Base-by-base conservation (phyloP, 164 flowering plant species). In the Santalum album region DNA sequence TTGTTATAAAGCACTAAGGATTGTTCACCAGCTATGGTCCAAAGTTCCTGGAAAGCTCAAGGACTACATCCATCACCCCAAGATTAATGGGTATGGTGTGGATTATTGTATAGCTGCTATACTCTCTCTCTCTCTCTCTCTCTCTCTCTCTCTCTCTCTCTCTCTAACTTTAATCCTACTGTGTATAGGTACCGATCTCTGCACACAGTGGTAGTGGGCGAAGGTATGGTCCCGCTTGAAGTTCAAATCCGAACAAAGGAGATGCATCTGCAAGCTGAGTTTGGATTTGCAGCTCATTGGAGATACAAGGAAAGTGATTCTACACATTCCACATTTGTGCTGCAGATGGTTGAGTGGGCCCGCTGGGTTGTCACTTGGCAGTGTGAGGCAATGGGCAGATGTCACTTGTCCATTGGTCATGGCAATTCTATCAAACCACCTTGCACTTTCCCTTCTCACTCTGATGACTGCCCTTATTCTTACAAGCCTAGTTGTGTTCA, bases 261-360 rank as follows among this genome's bases (percentile, higher is more conserved):
- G 58, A 92, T 92, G 99, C 96, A 92, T 68, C 61, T 77, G 47
- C 94, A 89, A 51, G 96, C 99, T 7, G 99, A 92, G 69, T 83
- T 71, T 77, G 99, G 99, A 47, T 76, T 92, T 73, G 99, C 99
- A 21, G 94, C 99, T 51, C 99, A 92, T 54, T 92, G 99, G 99
- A 84, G 91, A 60, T 92, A 92, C 75, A 92, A 92, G 67, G 99
- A 92, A 67, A 84, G 88, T 51, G 96, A 80, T 50, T 68, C 82
- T 54, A 54, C 74, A 64, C 72, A 84, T 62, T 76, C 96, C 1
- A 73, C 85, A 1, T 92, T 70, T 68, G 90, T 86, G 66, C 84
- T 89, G 67, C 95, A 89, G 62, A 89, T 84, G 99, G 96, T 92
- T 53, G 96, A 92, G 66, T 89, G 96, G 96, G 99, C 96, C 1